Evolutionary conservation across 2,329 filamentous ascomycete species (phyloP).

Genomic region (Calonectria naviculata): DNA sequence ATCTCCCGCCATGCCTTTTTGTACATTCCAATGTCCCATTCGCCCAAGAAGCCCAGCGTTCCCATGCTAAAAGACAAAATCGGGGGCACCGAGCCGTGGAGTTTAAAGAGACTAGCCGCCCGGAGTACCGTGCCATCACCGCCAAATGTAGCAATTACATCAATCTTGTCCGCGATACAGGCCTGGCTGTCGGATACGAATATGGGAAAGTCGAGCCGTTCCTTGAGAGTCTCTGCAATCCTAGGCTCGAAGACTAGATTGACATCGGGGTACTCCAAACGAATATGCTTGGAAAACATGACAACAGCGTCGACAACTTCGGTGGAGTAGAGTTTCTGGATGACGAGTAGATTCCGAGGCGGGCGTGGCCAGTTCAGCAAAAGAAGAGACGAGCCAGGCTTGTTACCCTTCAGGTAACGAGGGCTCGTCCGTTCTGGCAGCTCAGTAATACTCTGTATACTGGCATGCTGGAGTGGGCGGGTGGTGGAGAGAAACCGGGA

Average conservation of each 20-base stretch:
- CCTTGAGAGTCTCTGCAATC: constrained; percentile 78
- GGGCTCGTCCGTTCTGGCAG: constrained; percentile 49
- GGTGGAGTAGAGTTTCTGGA: constrained; percentile 68
- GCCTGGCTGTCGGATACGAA: constrained; percentile 66
- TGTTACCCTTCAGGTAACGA: constrained; percentile 52
- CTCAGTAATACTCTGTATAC: constrained; percentile 45
- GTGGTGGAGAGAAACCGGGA: constrained; percentile 62
- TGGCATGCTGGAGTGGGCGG: constrained; percentile 46
- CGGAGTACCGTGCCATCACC: constrained; percentile 70
- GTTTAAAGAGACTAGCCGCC: constrained; percentile 72
- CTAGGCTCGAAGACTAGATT: constrained; percentile 86
- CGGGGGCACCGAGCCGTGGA: constrained; percentile 83
- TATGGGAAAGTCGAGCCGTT: constrained; percentile 77
- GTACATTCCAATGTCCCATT: constrained; percentile 96
- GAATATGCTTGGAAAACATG: constrained; percentile 76
- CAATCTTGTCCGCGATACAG: constrained; percentile 81
- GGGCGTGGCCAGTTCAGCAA: constrained; percentile 66
- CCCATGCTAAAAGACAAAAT: constrained; percentile 98
- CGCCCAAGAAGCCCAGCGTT: constrained; percentile 91
- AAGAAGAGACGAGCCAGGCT: constrained; percentile 63
- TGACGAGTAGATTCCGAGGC: constrained; percentile 67
- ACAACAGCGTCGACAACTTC: constrained; percentile 64
- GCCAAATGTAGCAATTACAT: constrained; percentile 89
- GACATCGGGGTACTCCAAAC: constrained; percentile 81
- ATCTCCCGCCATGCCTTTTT: constrained; percentile 93